Percentiles rank a stretch among this genome's conserved stretches.
phyloP scores from a whole-genome alignment of 1,284 basidiomycete genomes.

The Crepidotus sp. region DNA sequence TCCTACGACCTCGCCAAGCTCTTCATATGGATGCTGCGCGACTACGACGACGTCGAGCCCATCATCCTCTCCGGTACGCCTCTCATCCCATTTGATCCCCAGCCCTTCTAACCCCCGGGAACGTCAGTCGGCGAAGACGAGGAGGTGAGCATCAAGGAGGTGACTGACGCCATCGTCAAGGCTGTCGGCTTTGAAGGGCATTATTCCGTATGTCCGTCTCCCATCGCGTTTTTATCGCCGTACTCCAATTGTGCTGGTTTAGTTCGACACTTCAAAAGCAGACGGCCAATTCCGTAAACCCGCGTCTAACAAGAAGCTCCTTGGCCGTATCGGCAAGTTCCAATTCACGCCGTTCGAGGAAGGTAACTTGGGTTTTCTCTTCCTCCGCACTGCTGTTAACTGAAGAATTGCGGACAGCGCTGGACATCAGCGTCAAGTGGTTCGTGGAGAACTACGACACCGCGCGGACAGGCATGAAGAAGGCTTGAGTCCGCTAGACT shows the following conservation, averaged over 20 bases:
- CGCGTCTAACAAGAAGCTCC: slow-evolving; percentile 81
- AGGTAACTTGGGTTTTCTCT: slow-evolving; percentile 35
- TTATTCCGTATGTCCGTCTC: slow-evolving; percentile 41
- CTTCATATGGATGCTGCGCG: slow-evolving; percentile 85
- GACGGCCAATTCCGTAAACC: slow-evolving; percentile 92
- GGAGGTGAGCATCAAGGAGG: slow-evolving; percentile 80
- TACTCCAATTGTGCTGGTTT: background rate
- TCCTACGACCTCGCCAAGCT: slow-evolving; percentile 87
- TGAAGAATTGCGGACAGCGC: slow-evolving; percentile 33
- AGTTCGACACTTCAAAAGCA: slow-evolving; percentile 61
- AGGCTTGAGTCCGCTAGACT: background rate
- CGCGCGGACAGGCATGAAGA: slow-evolving; percentile 43
- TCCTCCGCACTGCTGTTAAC: background rate
- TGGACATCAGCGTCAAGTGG: slow-evolving; percentile 69
- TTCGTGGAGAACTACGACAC: slow-evolving; percentile 67
- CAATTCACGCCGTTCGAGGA: slow-evolving; percentile 79
- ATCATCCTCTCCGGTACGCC: slow-evolving; percentile 73
- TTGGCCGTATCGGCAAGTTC: slow-evolving; percentile 63
- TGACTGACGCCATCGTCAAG: slow-evolving; percentile 78
- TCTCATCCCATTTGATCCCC: background rate
- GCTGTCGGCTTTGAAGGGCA: slow-evolving; percentile 68
- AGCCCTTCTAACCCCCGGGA: background rate
- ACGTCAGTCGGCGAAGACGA: slow-evolving; percentile 74
- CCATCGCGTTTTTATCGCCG: background rate
- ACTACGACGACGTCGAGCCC: slow-evolving; percentile 84